phyloP scores from a whole-genome alignment of 1,139 yeast genomes.

The Candida sp. region DNA sequence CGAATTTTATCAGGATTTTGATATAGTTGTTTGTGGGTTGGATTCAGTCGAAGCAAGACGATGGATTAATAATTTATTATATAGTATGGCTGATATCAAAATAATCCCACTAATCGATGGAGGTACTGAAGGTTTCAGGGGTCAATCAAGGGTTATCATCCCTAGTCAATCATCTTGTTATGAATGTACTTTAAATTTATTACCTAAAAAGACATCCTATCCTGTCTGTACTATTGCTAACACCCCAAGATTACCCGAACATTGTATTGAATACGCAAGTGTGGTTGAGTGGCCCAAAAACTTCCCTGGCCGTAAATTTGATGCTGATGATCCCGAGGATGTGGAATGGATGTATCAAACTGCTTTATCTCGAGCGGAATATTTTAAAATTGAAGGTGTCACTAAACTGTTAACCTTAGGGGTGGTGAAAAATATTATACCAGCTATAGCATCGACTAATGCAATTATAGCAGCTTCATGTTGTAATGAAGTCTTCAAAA shows the following conservation, averaged over 20 bases:
- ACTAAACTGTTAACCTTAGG: slow-evolving; percentile 75
- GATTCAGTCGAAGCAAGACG: slow-evolving; percentile 90
- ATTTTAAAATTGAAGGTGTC: slow-evolving; percentile 70
- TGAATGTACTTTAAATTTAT: slow-evolving; percentile 83
- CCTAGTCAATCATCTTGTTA: slow-evolving; percentile 89
- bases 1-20: slow-evolving; percentile 66
- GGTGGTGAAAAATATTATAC: slow-evolving; percentile 87
- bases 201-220: slow-evolving; percentile 66
- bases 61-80: slow-evolving; percentile 82
- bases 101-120: slow-evolving; percentile 89
- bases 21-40: slow-evolving; percentile 79
- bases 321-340: slow-evolving; percentile 69
- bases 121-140: slow-evolving; percentile 94
- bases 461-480: slow-evolving; percentile 92
- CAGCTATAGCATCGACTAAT: slow-evolving; percentile 93
- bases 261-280: slow-evolving; percentile 91
- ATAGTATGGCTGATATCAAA: slow-evolving; percentile 55
- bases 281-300: slow-evolving; percentile 69
- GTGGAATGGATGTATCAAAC: slow-evolving; percentile 60
- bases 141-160: slow-evolving; percentile 84
- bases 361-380: slow-evolving; percentile 57
- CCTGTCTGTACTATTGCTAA: slow-evolving; percentile 96
- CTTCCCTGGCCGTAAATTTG: slow-evolving; percentile 48
- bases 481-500: slow-evolving; percentile 83
- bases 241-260: slow-evolving; percentile 91